A percentile compares a stretch with the other conserved stretches of the same genome.
Evolutionary conservation across 202 grass and related monocot genomes (phyloP).

Genomic region (Dendrocalamus latiflorus): DNA sequence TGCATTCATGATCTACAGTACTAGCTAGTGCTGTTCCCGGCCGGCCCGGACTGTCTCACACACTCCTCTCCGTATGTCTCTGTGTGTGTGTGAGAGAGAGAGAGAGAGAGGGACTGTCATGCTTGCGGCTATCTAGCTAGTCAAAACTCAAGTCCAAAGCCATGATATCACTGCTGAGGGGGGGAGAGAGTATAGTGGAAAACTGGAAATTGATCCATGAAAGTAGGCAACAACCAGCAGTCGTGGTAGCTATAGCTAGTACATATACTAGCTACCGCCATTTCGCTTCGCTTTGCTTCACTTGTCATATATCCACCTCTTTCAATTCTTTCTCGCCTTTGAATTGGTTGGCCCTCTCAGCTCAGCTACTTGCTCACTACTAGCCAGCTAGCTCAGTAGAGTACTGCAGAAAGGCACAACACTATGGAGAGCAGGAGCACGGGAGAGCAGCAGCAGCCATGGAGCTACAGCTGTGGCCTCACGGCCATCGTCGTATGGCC

Average conservation of each 20-base stretch:
- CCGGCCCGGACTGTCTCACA: conserved; percentile 29
- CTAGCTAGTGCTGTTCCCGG: background rate
- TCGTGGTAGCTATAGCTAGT: background rate
- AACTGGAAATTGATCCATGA: too few species aligned
- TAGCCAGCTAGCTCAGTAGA: background rate
- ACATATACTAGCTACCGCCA: conserved; percentile 2
- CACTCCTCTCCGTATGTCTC: too few species aligned
- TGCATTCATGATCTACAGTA: conserved; percentile 18
- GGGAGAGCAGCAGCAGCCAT: conserved; percentile 30
- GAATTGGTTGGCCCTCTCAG: background rate
- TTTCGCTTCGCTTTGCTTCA: background rate
- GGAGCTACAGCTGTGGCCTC: conserved; percentile 39
- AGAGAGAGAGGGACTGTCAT: too few species aligned
- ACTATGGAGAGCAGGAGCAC: conserved; percentile 29
- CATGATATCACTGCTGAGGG: conserved; percentile 47
- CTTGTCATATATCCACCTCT: background rate
- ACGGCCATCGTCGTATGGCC: conserved; percentile 46
- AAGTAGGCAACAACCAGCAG: conserved; percentile 6
- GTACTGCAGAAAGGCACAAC: background rate
- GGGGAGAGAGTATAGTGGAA: conserved; percentile 1
- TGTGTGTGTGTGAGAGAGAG: too few species aligned
- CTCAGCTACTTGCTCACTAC: background rate
- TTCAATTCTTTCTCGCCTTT: background rate
- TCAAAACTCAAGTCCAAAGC: conserved; percentile 1
- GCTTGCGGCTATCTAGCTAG: background rate